A percentile compares a stretch with the other conserved stretches of the same genome.
Evolutionary conservation across 176 grass and related monocot species (phyloP).

Genomic region (Triticum urartu): DNA sequence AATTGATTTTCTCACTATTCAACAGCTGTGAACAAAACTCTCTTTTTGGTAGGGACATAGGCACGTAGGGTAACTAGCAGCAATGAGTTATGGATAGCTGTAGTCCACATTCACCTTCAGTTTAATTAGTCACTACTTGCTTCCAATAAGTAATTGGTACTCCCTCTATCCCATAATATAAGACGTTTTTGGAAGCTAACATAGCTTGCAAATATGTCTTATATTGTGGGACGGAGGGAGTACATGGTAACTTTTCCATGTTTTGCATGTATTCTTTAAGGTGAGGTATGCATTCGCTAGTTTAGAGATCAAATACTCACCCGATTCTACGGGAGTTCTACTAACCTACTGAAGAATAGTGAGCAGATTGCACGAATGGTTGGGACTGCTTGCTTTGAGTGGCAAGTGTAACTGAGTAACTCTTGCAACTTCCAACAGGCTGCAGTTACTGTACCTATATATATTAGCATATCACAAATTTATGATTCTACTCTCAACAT

Average conservation of each 20-base stretch:
- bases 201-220: too few relatives aligned
- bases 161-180: too few relatives aligned
- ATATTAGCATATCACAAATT: neutral
- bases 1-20: conserved; percentile 21
- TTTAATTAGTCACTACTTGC: conserved; percentile 4
- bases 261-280: neutral
- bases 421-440: neutral
- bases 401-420: neutral
- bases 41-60: neutral
- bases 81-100: neutral
- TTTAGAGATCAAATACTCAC: neutral
- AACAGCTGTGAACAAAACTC: neutral
- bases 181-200: too few relatives aligned
- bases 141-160: neutral
- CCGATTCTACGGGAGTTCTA: neutral
- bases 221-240: too few relatives aligned
- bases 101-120: neutral
- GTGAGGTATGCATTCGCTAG: neutral
- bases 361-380: neutral
- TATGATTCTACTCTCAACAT: neutral
- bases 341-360: neutral
- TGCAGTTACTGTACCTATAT: neutral
- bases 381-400: neutral
- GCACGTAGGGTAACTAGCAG: neutral
- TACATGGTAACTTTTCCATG: too few relatives aligned